A percentile compares a stretch with the other conserved stretches of the same genome.
phyloP scores from a whole-genome alignment of 768 basidiomycete species.

The Leccinum ochraceum region DNA sequence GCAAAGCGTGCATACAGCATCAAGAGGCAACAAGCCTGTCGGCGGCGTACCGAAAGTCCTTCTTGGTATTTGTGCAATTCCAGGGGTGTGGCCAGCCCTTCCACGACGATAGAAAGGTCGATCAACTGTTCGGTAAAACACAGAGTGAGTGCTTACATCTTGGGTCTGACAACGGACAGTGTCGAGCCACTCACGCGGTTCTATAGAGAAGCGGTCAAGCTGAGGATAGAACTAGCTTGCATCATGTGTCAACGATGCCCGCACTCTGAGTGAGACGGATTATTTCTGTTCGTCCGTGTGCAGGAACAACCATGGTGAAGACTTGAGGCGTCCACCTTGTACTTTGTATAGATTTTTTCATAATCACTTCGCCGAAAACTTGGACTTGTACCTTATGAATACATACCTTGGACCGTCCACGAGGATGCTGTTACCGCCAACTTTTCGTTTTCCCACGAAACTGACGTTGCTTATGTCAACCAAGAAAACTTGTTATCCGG shows the following conservation, averaged over 20 bases:
- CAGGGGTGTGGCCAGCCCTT: constrained; percentile 56
- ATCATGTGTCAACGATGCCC: constrained; percentile 66
- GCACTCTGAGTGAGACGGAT: constrained; percentile 50
- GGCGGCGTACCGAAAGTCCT: constrained; percentile 3
- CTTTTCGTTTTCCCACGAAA: too few relatives aligned
- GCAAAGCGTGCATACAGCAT: constrained; percentile 2
- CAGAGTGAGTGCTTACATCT: constrained; percentile 48
- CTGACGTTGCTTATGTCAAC: too few relatives aligned
- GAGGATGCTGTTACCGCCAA: neutral
- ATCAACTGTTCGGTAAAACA: constrained; percentile 62
- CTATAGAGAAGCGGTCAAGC: constrained; percentile 56
- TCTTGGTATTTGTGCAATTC: constrained; percentile 51
- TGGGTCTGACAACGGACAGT: constrained; percentile 2
- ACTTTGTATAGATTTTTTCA: neutral
- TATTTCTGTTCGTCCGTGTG: constrained; percentile 64
- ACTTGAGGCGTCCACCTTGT: constrained; percentile 18
- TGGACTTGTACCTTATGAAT: neutral
- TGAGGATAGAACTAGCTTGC: constrained; percentile 53
- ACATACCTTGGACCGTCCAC: neutral
- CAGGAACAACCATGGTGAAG: constrained; percentile 61
- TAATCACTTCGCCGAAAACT: neutral
- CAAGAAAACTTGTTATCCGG: constrained; percentile 1
- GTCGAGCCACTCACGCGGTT: constrained; percentile 10
- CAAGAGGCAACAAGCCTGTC: constrained; percentile 17
- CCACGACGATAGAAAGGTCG: constrained; percentile 53